These are phyloP conservation scores for Botrytis sinoallii DNA, from an alignment of 2,329 filamentous ascomycete genomes.

Conservation along the genomic window DNA sequence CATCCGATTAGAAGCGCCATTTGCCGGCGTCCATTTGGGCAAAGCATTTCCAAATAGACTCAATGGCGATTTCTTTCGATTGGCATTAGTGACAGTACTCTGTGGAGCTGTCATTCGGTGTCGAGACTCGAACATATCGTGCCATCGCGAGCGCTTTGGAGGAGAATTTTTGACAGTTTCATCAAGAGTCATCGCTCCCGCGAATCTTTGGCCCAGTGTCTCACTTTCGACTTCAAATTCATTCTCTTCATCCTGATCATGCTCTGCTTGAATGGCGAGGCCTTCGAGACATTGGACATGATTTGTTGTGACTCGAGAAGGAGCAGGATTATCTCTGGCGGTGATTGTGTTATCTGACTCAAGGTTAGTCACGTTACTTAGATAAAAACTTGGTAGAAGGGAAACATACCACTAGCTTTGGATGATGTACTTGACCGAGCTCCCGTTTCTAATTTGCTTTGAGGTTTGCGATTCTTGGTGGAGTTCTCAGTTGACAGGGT, in stretches of 20 bases:
- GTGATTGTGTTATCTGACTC: background rate
- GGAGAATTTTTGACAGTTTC: background rate
- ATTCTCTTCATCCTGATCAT: background rate
- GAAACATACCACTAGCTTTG: background rate
- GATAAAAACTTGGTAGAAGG: background rate
- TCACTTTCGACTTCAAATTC: too few species aligned
- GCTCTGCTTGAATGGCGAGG: background rate
- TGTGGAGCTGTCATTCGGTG: background rate
- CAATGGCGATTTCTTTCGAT: background rate
- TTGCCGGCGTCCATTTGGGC: background rate
- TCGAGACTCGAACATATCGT: background rate
- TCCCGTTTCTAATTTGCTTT: background rate
- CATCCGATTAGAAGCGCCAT: background rate
- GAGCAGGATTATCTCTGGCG: background rate
- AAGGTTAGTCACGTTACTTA: background rate
- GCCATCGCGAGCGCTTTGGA: slow-evolving; percentile 7
- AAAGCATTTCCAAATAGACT: background rate
- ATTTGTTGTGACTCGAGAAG: background rate
- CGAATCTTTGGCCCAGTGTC: background rate
- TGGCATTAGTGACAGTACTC: too few species aligned
- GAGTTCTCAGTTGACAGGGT: too few species aligned
- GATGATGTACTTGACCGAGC: background rate
- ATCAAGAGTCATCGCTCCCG: background rate
- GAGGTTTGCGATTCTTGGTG: background rate
- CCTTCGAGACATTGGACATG: background rate